These are phyloP conservation scores for Microdochium trichocladiopsis DNA, from an alignment of 2,329 filamentous ascomycete species.

Conservation along the genomic window DNA sequence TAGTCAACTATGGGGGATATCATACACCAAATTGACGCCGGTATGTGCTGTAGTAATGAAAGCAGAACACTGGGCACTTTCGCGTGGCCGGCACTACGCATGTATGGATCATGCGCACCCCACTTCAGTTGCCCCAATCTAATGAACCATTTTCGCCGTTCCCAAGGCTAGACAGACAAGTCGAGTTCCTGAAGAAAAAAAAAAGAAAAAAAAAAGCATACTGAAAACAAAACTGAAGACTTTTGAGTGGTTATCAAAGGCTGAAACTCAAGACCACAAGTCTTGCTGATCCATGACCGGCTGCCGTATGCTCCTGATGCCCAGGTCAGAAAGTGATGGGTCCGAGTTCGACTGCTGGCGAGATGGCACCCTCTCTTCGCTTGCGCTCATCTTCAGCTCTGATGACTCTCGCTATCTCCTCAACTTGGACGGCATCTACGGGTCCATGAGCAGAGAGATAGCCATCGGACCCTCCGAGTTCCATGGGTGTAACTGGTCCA, in stretches of 20 bases:
- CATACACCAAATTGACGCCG: not conserved
- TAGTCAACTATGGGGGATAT: not conserved
- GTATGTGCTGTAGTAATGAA: not conserved
- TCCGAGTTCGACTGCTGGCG: constrained; percentile 23
- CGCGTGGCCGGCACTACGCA: not conserved
- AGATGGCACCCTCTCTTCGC: constrained; percentile 20
- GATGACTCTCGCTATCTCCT: constrained; percentile 20
- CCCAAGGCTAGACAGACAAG: not conserved
- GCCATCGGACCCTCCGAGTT: constrained; percentile 35
- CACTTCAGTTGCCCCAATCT: not conserved
- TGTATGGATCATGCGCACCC: not conserved
- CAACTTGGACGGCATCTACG: constrained; percentile 11
- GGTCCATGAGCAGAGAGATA: constrained; percentile 27
- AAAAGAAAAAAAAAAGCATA: not conserved
- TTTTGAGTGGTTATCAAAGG: not conserved
- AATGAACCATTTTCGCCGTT: not conserved
- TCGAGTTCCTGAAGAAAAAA: not conserved
- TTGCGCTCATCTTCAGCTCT: constrained; percentile 23
- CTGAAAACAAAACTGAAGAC: not conserved
- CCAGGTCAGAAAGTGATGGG: constrained; percentile 16
- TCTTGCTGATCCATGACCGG: not conserved
- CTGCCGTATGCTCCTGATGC: not conserved
- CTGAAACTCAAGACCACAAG: not conserved
- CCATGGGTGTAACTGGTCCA: constrained; percentile 56
- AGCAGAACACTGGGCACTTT: not conserved